Conservation (phyloP, 2,329 filamentous ascomycete genomes). For the Thielaviopsis euricoi region DNA sequence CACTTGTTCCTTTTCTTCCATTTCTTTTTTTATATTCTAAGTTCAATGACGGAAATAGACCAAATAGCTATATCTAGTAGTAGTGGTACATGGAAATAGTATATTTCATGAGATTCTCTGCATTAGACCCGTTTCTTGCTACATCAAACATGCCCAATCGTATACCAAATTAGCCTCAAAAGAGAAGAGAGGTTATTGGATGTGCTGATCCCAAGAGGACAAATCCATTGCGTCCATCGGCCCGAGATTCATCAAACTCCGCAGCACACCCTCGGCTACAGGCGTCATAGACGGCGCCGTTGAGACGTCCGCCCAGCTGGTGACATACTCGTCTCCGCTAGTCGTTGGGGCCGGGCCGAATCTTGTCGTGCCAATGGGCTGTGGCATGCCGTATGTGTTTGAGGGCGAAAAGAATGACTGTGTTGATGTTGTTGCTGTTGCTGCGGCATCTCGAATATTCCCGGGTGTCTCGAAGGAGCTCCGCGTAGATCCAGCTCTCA, state of each 20-base stretch:
- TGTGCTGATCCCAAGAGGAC: constrained; percentile 27
- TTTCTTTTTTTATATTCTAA: too few species aligned
- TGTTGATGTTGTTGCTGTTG: not conserved
- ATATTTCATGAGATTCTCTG: too few species aligned
- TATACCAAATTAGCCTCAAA: too few species aligned
- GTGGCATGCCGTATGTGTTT: not conserved
- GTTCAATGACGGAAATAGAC: too few species aligned
- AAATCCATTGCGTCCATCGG: constrained; percentile 45
- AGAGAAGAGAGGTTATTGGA: not conserved
- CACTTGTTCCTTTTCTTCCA: too few species aligned
- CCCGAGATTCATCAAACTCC: constrained; percentile 40
- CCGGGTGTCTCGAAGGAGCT: not conserved
- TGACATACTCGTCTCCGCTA: not conserved
- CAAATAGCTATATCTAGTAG: too few species aligned
- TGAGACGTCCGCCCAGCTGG: constrained; percentile 26
- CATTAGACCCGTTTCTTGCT: not conserved
- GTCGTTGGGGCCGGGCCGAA: constrained; percentile 13
- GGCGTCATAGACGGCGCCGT: constrained; percentile 33
- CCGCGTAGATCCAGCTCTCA: not conserved
- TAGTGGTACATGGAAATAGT: too few species aligned
- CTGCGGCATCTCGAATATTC: not conserved
- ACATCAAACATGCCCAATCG: not conserved
- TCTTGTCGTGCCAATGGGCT: not conserved
- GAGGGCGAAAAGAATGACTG: not conserved
- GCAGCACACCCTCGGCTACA: constrained; percentile 39